These are phyloP conservation scores for Begonia peltatifolia DNA, from an alignment of 306 rosid genomes.

Conservation along the genomic window DNA sequence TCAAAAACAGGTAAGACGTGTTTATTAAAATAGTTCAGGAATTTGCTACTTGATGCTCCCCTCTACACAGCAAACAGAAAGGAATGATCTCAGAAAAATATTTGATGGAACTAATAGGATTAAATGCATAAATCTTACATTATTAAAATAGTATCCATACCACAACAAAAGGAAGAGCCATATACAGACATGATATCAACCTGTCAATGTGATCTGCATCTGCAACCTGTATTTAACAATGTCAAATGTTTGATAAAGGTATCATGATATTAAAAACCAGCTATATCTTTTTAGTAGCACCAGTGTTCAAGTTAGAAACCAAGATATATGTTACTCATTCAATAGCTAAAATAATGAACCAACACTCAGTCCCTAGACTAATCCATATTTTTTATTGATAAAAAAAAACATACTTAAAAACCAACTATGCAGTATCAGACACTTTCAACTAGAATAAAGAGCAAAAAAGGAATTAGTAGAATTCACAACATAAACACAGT, in stretches of 20 bases:
- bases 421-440: too few relatives aligned
- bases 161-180: conserved; percentile 95
- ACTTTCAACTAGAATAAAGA: too few relatives aligned
- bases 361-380: too few relatives aligned
- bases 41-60: conserved; percentile 93
- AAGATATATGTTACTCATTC: too few relatives aligned
- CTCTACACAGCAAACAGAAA: conserved; percentile 27
- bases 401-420: too few relatives aligned
- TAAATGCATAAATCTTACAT: background rate
- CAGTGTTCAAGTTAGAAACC: too few relatives aligned
- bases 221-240: conserved; percentile 42
- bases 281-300: too few relatives aligned
- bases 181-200: conserved; percentile 79
- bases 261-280: background rate
- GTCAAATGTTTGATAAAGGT: conserved; percentile 1
- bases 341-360: too few relatives aligned
- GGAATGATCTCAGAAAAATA: conserved; percentile 6
- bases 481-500: too few relatives aligned
- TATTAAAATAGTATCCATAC: conserved; percentile 21
- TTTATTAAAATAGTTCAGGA: conserved; percentile 63
- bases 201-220: conserved; percentile 92
- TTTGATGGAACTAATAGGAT: background rate
- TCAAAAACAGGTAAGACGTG: conserved; percentile 82
- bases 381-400: too few relatives aligned
- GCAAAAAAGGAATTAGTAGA: too few relatives aligned